Base-by-base conservation (phyloP, 1,284 basidiomycete species). In the Sanghuangporus sanghuang region DNA sequence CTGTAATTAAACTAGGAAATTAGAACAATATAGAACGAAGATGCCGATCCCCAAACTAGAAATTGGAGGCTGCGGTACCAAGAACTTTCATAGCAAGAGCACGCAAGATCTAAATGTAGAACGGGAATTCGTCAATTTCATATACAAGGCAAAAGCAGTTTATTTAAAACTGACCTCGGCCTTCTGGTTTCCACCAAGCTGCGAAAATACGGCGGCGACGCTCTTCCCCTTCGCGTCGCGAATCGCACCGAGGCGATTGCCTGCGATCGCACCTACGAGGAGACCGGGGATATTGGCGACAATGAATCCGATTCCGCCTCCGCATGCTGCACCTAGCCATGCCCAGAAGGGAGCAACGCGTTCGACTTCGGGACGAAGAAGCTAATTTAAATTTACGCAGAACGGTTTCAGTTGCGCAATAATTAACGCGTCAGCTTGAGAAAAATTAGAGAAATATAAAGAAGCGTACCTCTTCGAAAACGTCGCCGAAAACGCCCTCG, bases 141-240 rank as follows among this genome's bases (percentile, higher is more conserved):
- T n/a, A 36, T 4, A 38, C 18, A 38, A 18, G 16, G 9, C 16
- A 36, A 23, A 6, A 6, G 16, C 61, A 60, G 56, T 23, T 57
- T 32, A 63, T 44, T 50, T 46, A 54, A 42, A 14, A 69, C 80
- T 63, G 68, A 92, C 93, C 84, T 95, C 90, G 42, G 95, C 93
- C 73, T 93, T 95, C 80, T 96, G 92, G 59, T 79, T 79, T 2
- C 86, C 83, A 16, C 86, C 89, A 12, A 98, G 81, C 35, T 89
- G 82, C 55, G 82, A 78, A 74, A 99, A 99, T n/a, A 98, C 96
- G 18, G 89, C 81, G 9, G 92, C 93, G 23, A 97, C 94, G 66
- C 88, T 89, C 80, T 93, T 94, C 16, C 90, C 95, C 77, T 96
- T 96, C 1, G 95, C 95, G 71, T 97, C 95, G 60, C 95, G 81